Percentiles rank a stretch among this genome's conserved stretches.
These are phyloP conservation scores for Yarrowia sp. DNA, from an alignment of 805 yeast genomes.

Conservation along the genomic window DNA sequence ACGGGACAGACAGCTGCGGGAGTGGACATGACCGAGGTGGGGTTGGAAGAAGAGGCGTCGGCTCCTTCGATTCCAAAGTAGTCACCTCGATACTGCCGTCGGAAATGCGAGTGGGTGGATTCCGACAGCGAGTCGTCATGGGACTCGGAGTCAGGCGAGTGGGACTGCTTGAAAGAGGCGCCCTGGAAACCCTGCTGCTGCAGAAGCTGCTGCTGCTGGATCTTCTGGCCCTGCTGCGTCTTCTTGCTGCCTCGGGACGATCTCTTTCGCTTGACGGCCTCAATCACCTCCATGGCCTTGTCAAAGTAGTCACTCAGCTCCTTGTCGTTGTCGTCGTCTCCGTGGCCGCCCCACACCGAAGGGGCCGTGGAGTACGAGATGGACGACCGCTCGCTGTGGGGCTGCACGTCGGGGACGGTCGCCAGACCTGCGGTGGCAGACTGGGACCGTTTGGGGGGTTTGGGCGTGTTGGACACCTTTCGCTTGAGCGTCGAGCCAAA, in stretches of 20 bases:
- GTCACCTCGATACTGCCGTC: slow-evolving; percentile 36
- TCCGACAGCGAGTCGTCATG: slow-evolving; percentile 29
- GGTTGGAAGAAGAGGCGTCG: slow-evolving; percentile 7
- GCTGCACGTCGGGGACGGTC: slow-evolving; percentile 31
- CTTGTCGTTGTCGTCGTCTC: slow-evolving; percentile 38
- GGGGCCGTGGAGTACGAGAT: slow-evolving; percentile 14
- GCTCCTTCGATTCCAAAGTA: slow-evolving; percentile 35
- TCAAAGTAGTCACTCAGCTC: slow-evolving; percentile 39
- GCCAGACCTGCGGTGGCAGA: slow-evolving; percentile 17
- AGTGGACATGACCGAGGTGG: slow-evolving; percentile 33
- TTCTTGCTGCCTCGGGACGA: slow-evolving; percentile 24
- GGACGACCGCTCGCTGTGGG: slow-evolving; percentile 9
- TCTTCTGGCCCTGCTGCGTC: not conserved
- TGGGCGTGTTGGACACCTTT: slow-evolving; percentile 29
- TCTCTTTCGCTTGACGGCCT: slow-evolving; percentile 37
- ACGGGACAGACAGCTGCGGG: slow-evolving; percentile 19
- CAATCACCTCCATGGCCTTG: slow-evolving; percentile 39
- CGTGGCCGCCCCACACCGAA: slow-evolving; percentile 21
- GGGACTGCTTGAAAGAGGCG: not conserved
- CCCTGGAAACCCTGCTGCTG: not conserved
- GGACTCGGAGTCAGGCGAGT: slow-evolving; percentile 15
- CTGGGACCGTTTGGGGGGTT: slow-evolving; percentile 32
- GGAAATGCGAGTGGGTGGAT: slow-evolving; percentile 24
- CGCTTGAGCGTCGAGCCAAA: slow-evolving; percentile 35
- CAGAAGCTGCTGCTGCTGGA: slow-evolving; percentile 11